Base-by-base conservation (phyloP, 2,329 filamentous ascomycete genomes). In the Sporothrix euskadiensis region DNA sequence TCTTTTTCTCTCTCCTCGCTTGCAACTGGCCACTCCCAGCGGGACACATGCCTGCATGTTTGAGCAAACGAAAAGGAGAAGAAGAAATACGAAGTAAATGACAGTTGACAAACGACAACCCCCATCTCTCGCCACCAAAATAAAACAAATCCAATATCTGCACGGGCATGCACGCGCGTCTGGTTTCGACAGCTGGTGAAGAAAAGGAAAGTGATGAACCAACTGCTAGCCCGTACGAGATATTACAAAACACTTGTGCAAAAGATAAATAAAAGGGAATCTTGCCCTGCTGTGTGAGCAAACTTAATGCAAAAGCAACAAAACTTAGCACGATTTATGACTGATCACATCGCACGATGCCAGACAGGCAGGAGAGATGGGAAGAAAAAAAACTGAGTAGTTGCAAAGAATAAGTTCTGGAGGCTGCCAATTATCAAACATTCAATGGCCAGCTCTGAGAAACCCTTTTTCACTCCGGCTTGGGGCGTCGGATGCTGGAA, bases 291-390 rank as follows among this genome's bases (percentile, higher is more conserved):
- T 56, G 22, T 32, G 54, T 32, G 32, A 19, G 32, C 32, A 41
- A 41, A n/a, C 7, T 19, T 16, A 8, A 63, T 22, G 35, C 10
- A 19, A 6, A 26, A 12, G 22, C 9, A 12, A 63, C 39, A 41
- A 41, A 10, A 39, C n/a, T 26, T n/a, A 47, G 7, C n/a, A 30
- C 22, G 5, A 66, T 66, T 22, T 69, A 49, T 54, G 66, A 69
- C 30, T 39, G 47, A 54, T 69, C 66, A 69, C 49, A 56, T 69
- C 30, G 32, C 66, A 69, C 49, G 49, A 35, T 49, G 35, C 26
- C 8, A 44, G 35, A 16, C 8, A 44, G n/a, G 22, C 6, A 66
- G n/a, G 30, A n/a, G 57, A 22, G 12, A 10, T 35, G 22, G 22
- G 14, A 19, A 26, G 14, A 19, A n/a, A 41, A 39, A 19, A 22